Evolutionary conservation across 257 asterid species (phyloP).

Genomic region (Perilla frutescens): DNA sequence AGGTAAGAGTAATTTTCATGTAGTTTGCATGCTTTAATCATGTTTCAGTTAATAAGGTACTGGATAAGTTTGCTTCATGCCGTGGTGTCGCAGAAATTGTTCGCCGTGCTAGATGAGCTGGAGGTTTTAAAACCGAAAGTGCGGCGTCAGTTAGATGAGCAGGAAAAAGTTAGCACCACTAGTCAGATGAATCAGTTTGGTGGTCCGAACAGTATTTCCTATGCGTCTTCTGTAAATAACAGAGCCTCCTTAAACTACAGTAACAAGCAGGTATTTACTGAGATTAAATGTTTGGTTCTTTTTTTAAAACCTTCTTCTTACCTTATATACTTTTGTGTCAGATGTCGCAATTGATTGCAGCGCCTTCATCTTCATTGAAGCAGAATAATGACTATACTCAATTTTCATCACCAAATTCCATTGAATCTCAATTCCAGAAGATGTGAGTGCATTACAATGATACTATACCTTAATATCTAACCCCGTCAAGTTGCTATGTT

Average conservation of each 20-base stretch:
- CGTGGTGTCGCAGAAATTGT: conserved; percentile 55
- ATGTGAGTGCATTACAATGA: conserved; percentile 55
- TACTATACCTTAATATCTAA: conserved; percentile 4
- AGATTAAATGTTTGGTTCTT: conserved; percentile 15
- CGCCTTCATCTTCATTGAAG: conserved; percentile 55
- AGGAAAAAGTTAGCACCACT: conserved; percentile 44
- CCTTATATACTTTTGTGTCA: conserved; percentile 40
- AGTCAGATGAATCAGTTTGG: conserved; percentile 46
- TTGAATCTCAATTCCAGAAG: conserved; percentile 70
- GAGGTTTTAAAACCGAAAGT: conserved; percentile 77
- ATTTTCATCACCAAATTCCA: conserved; percentile 56
- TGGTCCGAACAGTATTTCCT: conserved; percentile 47
- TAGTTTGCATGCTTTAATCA: conserved; percentile 7
- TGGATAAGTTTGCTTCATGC: conserved; percentile 28
- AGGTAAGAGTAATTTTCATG: conserved; percentile 51
- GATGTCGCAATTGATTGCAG: conserved; percentile 45
- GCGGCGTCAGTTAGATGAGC: conserved; percentile 53
- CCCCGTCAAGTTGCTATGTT: conserved; percentile 1
- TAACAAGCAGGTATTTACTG: conserved; percentile 53
- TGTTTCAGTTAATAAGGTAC: conserved; percentile 31
- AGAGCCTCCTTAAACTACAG: conserved; percentile 45
- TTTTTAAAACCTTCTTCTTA: conserved; percentile 21
- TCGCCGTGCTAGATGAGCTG: conserved; percentile 73
- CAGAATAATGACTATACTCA: conserved; percentile 50
- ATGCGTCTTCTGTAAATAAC: conserved; percentile 43